A percentile compares a stretch with the other conserved stretches of the same genome.
Evolutionary conservation across 2,329 filamentous ascomycete species (phyloP).

Genomic region (Sclerotinia minor): DNA sequence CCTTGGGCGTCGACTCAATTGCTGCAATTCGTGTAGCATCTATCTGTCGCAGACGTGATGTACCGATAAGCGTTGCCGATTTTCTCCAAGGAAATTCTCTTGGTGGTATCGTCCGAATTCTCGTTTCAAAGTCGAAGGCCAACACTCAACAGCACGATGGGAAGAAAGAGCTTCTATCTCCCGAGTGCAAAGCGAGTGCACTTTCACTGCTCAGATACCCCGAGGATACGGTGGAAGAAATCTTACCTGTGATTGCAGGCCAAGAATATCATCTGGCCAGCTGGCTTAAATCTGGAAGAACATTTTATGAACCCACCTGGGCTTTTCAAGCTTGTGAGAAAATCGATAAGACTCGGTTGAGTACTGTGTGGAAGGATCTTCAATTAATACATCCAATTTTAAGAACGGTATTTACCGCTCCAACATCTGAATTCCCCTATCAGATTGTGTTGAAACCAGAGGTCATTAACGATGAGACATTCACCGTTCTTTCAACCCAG

Average conservation of each 20-base stretch:
- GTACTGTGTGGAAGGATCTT: not conserved
- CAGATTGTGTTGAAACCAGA: slow-evolving; percentile 8
- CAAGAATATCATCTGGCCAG: slow-evolving; percentile 21
- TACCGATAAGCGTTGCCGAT: slow-evolving; percentile 8
- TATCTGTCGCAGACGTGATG: slow-evolving; percentile 10
- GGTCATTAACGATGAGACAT: not conserved
- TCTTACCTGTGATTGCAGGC: slow-evolving; percentile 3
- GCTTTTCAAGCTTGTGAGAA: slow-evolving; percentile 11
- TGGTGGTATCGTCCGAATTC: not conserved
- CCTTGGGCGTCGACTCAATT: slow-evolving; percentile 1
- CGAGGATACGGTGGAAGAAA: not conserved
- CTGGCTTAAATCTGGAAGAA: slow-evolving; percentile 9
- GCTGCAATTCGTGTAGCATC: slow-evolving; percentile 15
- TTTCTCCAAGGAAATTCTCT: slow-evolving; percentile 17
- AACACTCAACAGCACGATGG: not conserved
- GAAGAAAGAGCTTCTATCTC: not conserved
- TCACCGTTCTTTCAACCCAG: not conserved
- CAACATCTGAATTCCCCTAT: not conserved
- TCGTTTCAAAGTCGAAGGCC: not conserved
- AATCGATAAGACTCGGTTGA: not conserved
- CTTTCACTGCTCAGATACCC: slow-evolving; percentile 6
- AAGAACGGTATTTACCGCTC: slow-evolving; percentile 11
- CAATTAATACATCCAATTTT: not conserved
- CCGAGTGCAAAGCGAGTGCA: not conserved
- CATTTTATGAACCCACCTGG: slow-evolving; percentile 18